These are phyloP conservation scores for Polytrichum formosum DNA, from an alignment of 225 moss, liverwort and hornwort genomes.

Conservation along the genomic window DNA sequence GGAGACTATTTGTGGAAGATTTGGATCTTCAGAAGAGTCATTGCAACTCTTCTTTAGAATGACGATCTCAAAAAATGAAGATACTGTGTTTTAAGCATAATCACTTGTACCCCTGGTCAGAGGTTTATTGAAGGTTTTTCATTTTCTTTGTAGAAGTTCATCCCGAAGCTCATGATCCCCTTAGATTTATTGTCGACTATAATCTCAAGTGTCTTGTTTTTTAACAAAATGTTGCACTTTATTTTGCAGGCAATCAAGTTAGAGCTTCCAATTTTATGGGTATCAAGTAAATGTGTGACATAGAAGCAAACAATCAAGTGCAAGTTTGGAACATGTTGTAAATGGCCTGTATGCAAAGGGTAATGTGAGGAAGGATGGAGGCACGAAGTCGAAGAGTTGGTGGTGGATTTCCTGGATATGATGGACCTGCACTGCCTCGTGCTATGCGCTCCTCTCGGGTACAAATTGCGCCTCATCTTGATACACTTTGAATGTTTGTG, in stretches of 20 bases:
- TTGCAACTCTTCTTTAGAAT: no score
- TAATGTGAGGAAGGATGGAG: slow-evolving; percentile 85
- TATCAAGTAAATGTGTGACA: not conserved
- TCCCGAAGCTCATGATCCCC: slow-evolving; percentile 5
- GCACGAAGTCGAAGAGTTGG: slow-evolving; percentile 94
- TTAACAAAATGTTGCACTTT: no score
- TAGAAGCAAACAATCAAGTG: not conserved
- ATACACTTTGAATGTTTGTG: no score
- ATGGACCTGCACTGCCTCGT: slow-evolving; percentile 94
- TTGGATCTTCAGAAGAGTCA: no score
- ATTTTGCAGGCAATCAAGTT: no score
- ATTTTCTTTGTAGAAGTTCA: not conserved
- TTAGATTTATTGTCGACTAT: not conserved
- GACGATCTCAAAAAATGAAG: no score
- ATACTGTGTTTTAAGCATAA: no score
- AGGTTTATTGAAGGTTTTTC: no score
- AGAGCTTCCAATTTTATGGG: no score
- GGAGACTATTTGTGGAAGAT: no score
- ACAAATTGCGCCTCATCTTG: slow-evolving; percentile 10
- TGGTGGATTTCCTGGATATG: slow-evolving; percentile 95
- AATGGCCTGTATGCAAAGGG: slow-evolving; percentile 43
- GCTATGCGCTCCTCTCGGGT: slow-evolving; percentile 96
- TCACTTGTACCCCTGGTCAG: no score
- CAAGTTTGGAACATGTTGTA: slow-evolving; percentile 20
- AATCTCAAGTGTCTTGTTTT: no score